Base-by-base conservation (phyloP, 2,329 filamentous ascomycete genomes). In the Lecanicillium sp. region DNA sequence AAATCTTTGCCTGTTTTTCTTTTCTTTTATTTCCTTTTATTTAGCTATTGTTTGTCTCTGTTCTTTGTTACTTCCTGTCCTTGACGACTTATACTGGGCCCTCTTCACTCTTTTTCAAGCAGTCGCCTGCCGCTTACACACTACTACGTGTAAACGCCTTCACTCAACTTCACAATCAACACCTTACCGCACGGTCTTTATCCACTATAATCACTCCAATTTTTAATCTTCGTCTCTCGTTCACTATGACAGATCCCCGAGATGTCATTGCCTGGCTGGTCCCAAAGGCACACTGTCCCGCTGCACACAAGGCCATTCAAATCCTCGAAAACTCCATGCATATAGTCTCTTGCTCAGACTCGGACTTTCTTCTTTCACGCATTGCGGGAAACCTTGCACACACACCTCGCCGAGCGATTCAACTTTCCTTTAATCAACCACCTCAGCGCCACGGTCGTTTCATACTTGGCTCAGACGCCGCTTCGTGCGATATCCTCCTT, bases 221-320 rank as follows among this genome's bases (percentile, higher is more conserved):
- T 29, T 19, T 35, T 37, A 25, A 36, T 37, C n/a, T n/a, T n/a
- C n/a, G n/a, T n/a, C n/a, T n/a, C n/a, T n/a, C n/a, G n/a, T n/a
- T n/a, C 27, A 25, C 17, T 28, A 45, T 48, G 46, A 39, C 43
- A 22, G 43, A 41, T 44, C 37, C 41, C 39, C 40, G 49, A 41
- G 49, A 62, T 41, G 50, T 60, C 43, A 61, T 64, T 49, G 60
- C 60, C 49, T 64, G 60, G 60, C 59, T 64, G 47, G 55, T 64
- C 36, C 60, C 59, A 29, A 59, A 60, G 42, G 50, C 58, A 17
- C 52, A 53, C 35, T 50, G 54, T 46, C 54, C 57, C 9, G 44
- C 42, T 42, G 57, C 59, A 43, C 58, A 61, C 36, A 56, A 57
- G 39, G 48, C 57, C 20, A 54, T 56, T 3, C 41, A 51, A 19